Conservation (phyloP, 2,329 filamentous ascomycete species). For the Neocatenulostroma microsporum region DNA sequence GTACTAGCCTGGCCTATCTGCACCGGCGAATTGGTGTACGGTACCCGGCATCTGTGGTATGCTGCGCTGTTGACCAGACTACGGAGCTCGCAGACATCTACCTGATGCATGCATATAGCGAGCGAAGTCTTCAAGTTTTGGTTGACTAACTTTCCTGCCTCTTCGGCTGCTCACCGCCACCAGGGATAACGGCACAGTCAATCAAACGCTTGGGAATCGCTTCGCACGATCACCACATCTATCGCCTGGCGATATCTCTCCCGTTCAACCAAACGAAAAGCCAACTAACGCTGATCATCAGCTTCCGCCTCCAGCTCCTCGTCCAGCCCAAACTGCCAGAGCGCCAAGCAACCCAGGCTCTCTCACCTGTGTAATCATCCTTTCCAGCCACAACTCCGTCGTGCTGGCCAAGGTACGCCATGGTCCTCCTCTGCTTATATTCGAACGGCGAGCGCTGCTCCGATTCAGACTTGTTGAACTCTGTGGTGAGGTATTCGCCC, state of each 20-base stretch:
- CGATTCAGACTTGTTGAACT: slow-evolving; percentile 20
- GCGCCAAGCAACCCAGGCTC: slow-evolving; percentile 40
- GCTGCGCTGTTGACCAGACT: too few relatives aligned
- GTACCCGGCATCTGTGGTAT: too few relatives aligned
- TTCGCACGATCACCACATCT: neutral
- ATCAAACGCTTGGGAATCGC: too few relatives aligned
- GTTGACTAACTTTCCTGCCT: too few relatives aligned
- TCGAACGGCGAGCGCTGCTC: slow-evolving; percentile 24
- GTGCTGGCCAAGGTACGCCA: slow-evolving; percentile 11
- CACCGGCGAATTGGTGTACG: too few relatives aligned
- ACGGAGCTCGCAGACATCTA: too few relatives aligned
- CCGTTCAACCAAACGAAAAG: slow-evolving; percentile 23
- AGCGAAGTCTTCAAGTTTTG: too few relatives aligned
- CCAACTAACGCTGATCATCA: slow-evolving; percentile 28
- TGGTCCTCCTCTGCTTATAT: slow-evolving; percentile 32
- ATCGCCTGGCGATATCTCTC: slow-evolving; percentile 23
- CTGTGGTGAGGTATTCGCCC: slow-evolving; percentile 29
- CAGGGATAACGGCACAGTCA: too few relatives aligned
- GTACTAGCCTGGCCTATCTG: too few relatives aligned
- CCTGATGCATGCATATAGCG: too few relatives aligned
- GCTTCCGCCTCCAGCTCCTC: slow-evolving; percentile 23
- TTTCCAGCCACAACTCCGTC: slow-evolving; percentile 37
- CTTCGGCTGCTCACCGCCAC: too few relatives aligned
- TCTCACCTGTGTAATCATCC: slow-evolving; percentile 34
- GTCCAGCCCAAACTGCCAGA: slow-evolving; percentile 28